These are phyloP conservation scores for Craterostigma plantagineum DNA, from an alignment of 257 asterid genomes.

Conservation along the genomic window DNA sequence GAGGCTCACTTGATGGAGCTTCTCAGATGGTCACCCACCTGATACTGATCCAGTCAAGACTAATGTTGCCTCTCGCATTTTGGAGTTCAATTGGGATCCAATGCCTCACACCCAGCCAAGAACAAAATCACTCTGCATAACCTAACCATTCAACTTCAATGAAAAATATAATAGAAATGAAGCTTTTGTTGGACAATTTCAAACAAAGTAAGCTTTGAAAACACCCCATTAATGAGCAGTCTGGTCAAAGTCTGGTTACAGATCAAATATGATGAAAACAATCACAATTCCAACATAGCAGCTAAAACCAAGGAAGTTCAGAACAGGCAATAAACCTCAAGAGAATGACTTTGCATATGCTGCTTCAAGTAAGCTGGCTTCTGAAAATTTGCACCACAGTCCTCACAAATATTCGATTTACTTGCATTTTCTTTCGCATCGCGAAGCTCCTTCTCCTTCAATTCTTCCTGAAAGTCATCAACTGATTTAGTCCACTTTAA, in stretches of 20 bases:
- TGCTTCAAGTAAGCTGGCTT: slow-evolving; percentile 85
- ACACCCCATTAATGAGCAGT: not conserved
- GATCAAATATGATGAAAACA: not conserved
- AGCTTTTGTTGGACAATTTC: no score
- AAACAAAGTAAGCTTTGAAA: not conserved
- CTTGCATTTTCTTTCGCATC: slow-evolving; percentile 11
- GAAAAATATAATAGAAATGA: not conserved
- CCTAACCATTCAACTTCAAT: slow-evolving; percentile 5
- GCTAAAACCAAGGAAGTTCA: not conserved
- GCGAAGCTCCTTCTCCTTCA: slow-evolving; percentile 11
- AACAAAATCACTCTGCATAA: slow-evolving; percentile 14
- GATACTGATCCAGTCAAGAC: slow-evolving; percentile 92
- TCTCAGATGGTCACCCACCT: slow-evolving; percentile 99
- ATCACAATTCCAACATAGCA: no score
- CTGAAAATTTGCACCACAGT: slow-evolving; percentile 50
- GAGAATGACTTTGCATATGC: slow-evolving; percentile 81
- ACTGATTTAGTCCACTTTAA: not conserved
- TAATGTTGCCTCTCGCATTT: slow-evolving; percentile 69
- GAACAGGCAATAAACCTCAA: slow-evolving; percentile 26
- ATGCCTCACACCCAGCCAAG: slow-evolving; percentile 72
- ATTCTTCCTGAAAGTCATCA: slow-evolving; percentile 25
- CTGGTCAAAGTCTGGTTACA: no score
- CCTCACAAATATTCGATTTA: slow-evolving; percentile 36
- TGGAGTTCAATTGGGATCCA: slow-evolving; percentile 97
- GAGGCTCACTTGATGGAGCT: slow-evolving; percentile 99